Conservation (phyloP, 495 filamentous ascomycete species). For the Trichocladium antarcticum region DNA sequence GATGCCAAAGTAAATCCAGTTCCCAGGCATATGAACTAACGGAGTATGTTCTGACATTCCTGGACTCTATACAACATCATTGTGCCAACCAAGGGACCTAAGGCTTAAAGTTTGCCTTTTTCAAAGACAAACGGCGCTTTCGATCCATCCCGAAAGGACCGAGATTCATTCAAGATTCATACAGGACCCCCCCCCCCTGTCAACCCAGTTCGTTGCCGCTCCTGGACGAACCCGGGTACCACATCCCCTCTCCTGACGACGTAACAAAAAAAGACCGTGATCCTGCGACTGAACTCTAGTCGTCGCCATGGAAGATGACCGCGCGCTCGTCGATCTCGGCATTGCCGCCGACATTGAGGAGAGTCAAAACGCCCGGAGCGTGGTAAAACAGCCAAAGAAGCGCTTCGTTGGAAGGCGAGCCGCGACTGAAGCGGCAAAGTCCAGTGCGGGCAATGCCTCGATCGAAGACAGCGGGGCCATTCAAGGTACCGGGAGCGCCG, state of each 20-base stretch:
- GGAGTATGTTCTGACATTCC: too few species aligned
- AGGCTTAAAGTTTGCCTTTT: too few species aligned
- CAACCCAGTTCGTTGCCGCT: too few species aligned
- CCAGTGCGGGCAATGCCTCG: conserved; percentile 35
- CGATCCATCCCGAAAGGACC: too few species aligned
- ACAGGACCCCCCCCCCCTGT: too few species aligned
- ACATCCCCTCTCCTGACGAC: not conserved
- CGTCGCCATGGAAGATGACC: conserved; percentile 44
- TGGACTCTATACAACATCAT: too few species aligned
- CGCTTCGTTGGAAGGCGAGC: conserved; percentile 64
- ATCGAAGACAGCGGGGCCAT: conserved; percentile 57
- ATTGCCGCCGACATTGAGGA: conserved; percentile 46
- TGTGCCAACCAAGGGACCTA: too few species aligned
- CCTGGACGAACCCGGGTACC: not conserved
- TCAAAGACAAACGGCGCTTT: too few species aligned
- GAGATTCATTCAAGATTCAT: too few species aligned
- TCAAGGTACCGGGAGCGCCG: conserved; percentile 36
- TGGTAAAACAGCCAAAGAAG: conserved; percentile 54
- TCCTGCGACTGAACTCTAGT: not conserved
- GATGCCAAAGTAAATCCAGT: too few species aligned
- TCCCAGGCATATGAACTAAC: too few species aligned
- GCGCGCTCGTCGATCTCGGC: conserved; percentile 41
- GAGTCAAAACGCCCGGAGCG: conserved; percentile 27
- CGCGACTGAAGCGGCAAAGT: conserved; percentile 40
- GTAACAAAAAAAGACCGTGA: not conserved